Percentiles rank a stretch among this genome's conserved stretches.
These are phyloP conservation scores for Pseudomassariella vexata DNA, from an alignment of 2,329 filamentous ascomycete species.

Conservation along the genomic window DNA sequence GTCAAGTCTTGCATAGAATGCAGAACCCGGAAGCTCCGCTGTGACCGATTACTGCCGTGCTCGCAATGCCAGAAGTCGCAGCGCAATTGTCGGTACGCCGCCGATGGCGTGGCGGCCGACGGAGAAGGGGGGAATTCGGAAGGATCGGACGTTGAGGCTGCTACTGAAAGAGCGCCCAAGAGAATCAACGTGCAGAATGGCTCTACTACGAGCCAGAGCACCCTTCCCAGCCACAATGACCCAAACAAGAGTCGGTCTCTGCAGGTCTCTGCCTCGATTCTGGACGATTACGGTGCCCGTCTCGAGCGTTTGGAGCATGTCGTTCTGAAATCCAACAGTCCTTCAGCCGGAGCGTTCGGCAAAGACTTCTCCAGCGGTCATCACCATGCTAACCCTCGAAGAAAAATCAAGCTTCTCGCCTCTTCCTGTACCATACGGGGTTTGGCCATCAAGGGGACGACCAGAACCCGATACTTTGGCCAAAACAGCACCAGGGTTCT, in stretches of 20 bases:
- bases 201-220: too few species aligned
- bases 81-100: conserved; percentile 46
- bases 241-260: conserved; percentile 18
- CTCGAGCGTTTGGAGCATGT: conserved; percentile 50
- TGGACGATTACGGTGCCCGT: conserved; percentile 43
- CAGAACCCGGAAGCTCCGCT: conserved; percentile 51
- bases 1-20: conserved; percentile 54
- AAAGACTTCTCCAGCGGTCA: too few species aligned
- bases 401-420: too few species aligned
- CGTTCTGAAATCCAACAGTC: conserved; percentile 30
- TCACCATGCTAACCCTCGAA: too few species aligned
- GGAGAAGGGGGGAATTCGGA: too few species aligned
- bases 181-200: conserved; percentile 20
- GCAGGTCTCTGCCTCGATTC: conserved; percentile 16
- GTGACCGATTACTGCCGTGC: conserved; percentile 50
- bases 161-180: conserved; percentile 17
- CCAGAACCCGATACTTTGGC: conserved; percentile 45
- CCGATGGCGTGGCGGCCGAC: conserved; percentile 40
- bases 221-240: too few species aligned
- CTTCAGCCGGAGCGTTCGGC: conserved; percentile 15
- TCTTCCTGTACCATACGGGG: conserved; percentile 40
- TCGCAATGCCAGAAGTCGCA: conserved; percentile 54
- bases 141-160: conserved; percentile 32
- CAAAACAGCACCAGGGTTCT: conserved; percentile 48
- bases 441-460: conserved; percentile 42